phyloP scores from a whole-genome alignment of 495 filamentous ascomycete genomes.

The Podospora appendiculata region DNA sequence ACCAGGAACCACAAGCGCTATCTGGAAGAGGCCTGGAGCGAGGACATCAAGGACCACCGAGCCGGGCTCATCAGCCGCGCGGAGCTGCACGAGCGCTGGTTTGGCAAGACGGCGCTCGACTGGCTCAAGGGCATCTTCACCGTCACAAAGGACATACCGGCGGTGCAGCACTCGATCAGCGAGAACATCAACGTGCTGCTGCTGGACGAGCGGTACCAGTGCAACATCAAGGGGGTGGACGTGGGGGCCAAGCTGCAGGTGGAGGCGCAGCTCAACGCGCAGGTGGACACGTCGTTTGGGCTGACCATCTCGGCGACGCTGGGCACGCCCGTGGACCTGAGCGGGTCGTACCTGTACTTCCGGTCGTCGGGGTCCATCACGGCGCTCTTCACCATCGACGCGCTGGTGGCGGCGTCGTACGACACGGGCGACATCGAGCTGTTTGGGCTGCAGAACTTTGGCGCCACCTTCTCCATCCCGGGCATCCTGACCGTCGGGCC shows the following conservation, averaged over 20 bases:
- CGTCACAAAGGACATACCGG: not conserved
- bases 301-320: not conserved
- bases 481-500: constrained; percentile 30
- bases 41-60: not conserved
- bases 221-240: not conserved
- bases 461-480: constrained; percentile 25
- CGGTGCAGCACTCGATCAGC: not conserved
- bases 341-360: not conserved
- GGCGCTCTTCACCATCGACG: not conserved
- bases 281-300: too few relatives aligned
- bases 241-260: too few relatives aligned
- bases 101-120: not conserved
- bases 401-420: not conserved
- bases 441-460: constrained; percentile 7
- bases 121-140: constrained; percentile 1
- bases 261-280: too few relatives aligned
- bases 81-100: constrained; percentile 14
- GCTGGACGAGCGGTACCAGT: not conserved
- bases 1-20: constrained; percentile 1
- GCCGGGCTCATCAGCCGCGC: not conserved
- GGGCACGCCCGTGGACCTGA: not conserved
- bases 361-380: not conserved
- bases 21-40: constrained; percentile 4
- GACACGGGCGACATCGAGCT: constrained; percentile 6
- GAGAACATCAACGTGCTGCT: too few relatives aligned